phyloP scores from a whole-genome alignment of 2,329 filamentous ascomycete species.

The Trichoderma sp. region DNA sequence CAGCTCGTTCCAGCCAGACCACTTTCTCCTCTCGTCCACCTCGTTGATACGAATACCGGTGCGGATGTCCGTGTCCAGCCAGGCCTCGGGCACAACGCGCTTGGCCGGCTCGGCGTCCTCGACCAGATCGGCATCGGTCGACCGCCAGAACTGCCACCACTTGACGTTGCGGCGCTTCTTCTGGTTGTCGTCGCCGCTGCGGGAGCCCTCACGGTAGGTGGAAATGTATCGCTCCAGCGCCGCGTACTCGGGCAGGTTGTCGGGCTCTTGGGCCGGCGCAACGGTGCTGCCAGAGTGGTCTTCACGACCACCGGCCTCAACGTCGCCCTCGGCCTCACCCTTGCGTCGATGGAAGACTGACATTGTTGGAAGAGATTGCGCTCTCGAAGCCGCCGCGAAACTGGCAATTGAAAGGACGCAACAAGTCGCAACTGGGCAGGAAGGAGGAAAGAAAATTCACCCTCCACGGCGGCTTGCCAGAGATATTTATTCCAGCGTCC shows the following conservation, averaged over 20 bases:
- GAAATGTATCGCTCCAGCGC: constrained; percentile 21
- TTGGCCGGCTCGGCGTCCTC: constrained; percentile 50
- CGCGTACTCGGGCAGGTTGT: constrained; percentile 15
- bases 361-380: constrained; percentile 25
- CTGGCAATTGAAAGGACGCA: constrained; percentile 24
- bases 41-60: constrained; percentile 72
- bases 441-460: constrained; percentile 18
- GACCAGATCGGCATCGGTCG: neutral
- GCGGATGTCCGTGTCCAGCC: constrained; percentile 76
- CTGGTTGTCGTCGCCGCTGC: constrained; percentile 9
- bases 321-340: constrained; percentile 8
- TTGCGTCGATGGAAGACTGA: constrained; percentile 21
- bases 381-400: constrained; percentile 23
- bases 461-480: constrained; percentile 18
- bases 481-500: constrained; percentile 22
- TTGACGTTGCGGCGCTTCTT: constrained; percentile 16
- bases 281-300: constrained; percentile 22
- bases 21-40: constrained; percentile 63
- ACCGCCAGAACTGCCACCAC: constrained; percentile 22
- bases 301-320: constrained; percentile 20
- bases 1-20: constrained; percentile 85
- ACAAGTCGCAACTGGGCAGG: constrained; percentile 23
- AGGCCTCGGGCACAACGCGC: constrained; percentile 68
- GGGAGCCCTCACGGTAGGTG: constrained; percentile 21
- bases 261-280: neutral